Conservation (phyloP, 805 yeast genomes). For the Barnettozyma salicaria region DNA sequence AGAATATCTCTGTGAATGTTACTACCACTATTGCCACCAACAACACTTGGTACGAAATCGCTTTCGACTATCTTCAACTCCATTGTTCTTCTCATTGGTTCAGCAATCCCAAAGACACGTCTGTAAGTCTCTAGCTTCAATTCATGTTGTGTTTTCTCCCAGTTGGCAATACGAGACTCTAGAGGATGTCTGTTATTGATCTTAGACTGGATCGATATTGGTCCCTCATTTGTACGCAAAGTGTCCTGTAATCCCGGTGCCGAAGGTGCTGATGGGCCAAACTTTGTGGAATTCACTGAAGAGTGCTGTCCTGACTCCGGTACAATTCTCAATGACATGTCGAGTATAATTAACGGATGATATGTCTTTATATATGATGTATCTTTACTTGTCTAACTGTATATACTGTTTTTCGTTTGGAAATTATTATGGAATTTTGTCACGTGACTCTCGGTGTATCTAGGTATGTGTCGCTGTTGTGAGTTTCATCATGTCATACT, state of each 20-base stretch:
- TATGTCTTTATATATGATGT: too few species aligned
- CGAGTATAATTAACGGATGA: background rate
- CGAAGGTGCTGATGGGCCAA: slow-evolving; percentile 48
- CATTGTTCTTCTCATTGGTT: slow-evolving; percentile 88
- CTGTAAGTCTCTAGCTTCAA: slow-evolving; percentile 72
- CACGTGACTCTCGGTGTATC: too few species aligned
- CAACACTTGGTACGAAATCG: slow-evolving; percentile 58
- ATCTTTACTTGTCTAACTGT: too few species aligned
- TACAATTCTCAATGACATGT: slow-evolving; percentile 37
- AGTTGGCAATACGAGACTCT: slow-evolving; percentile 63
- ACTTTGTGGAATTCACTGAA: slow-evolving; percentile 44
- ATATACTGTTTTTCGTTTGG: too few species aligned
- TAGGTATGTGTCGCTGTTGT: too few species aligned
- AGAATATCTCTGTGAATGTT: slow-evolving; percentile 72
- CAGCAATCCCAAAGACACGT: slow-evolving; percentile 86
- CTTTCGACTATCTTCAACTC: slow-evolving; percentile 72
- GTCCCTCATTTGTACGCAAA: slow-evolving; percentile 61
- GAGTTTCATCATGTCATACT: too few species aligned
- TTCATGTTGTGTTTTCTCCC: slow-evolving; percentile 74
- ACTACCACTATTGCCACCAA: slow-evolving; percentile 45
- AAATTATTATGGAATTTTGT: too few species aligned
- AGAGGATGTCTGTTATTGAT: slow-evolving; percentile 81
- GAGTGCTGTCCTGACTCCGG: slow-evolving; percentile 46
- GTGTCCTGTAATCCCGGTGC: slow-evolving; percentile 69
- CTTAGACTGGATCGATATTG: slow-evolving; percentile 44